Evolutionary conservation across 768 basidiomycete species (phyloP).

Genomic region (Suillus lakei): DNA sequence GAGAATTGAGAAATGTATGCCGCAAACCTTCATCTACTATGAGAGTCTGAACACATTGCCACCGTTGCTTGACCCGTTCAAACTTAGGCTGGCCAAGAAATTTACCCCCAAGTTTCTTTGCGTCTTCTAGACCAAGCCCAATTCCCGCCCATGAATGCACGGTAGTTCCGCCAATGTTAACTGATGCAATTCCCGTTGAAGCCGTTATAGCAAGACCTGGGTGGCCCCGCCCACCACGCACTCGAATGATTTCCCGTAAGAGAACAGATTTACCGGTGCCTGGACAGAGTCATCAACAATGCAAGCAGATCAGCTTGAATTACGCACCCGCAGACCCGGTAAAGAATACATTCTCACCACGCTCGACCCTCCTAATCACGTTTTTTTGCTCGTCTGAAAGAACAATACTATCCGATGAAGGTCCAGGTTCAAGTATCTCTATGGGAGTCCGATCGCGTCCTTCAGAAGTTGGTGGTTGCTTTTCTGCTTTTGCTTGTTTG

Average conservation of each 20-base stretch:
- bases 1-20: neutral
- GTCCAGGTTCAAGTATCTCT: conserved; percentile 1
- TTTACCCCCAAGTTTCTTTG: conserved; percentile 57
- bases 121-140: conserved; percentile 67
- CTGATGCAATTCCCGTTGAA: conserved; percentile 77
- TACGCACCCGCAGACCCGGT: conserved; percentile 80
- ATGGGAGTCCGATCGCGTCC: conserved; percentile 1
- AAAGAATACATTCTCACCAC: conserved; percentile 76
- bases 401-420: conserved; percentile 24
- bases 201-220: conserved; percentile 73
- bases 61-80: conserved; percentile 53
- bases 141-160: conserved; percentile 86
- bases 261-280: conserved; percentile 88
- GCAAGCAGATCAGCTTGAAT: neutral
- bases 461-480: neutral
- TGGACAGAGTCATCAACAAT: conserved; percentile 25
- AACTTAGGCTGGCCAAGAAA: conserved; percentile 48
- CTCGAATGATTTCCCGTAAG: conserved; percentile 71
- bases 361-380: conserved; percentile 57
- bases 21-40: conserved; percentile 85
- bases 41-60: conserved; percentile 65
- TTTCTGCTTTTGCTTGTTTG: neutral
- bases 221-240: conserved; percentile 41
- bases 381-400: conserved; percentile 58
- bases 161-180: conserved; percentile 83